phyloP scores from a whole-genome alignment of 129 eudicot species.

The Chrysanthemum makinoi region DNA sequence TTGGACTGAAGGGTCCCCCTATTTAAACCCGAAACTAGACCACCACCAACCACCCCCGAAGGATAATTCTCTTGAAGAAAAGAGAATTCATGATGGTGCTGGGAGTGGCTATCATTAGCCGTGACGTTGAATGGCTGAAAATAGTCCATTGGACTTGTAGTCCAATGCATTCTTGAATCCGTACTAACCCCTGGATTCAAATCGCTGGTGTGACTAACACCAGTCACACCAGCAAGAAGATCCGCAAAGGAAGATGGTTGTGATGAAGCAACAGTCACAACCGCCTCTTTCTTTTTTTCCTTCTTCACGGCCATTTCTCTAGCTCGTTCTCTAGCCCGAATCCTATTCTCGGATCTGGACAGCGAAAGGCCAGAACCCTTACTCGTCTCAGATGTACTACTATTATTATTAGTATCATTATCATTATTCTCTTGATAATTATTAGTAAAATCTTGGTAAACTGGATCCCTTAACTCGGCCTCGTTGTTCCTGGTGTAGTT shows the following conservation, averaged over 20 bases:
- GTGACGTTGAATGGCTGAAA: constrained; percentile 27
- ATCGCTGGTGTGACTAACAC: not conserved
- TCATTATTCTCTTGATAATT: no score
- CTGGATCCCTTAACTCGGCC: constrained; percentile 28
- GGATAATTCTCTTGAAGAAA: constrained; percentile 53
- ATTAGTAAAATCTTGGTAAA: not conserved
- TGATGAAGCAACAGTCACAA: constrained; percentile 38
- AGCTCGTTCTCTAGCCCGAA: constrained; percentile 73
- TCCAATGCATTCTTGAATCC: constrained; percentile 4
- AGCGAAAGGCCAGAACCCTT: constrained; percentile 73
- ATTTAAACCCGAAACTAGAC: constrained; percentile 43
- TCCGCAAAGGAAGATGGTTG: constrained; percentile 71
- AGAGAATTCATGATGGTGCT: constrained; percentile 51
- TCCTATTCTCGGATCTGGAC: constrained; percentile 63
- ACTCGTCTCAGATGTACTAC: constrained; percentile 78
- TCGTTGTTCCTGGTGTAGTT: not conserved
- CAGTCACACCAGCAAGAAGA: constrained; percentile 44
- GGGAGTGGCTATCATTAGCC: constrained; percentile 37
- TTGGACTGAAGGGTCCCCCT: constrained; percentile 99
- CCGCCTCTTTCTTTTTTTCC: constrained; percentile 43
- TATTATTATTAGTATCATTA: constrained; percentile 1
- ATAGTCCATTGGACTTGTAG: constrained; percentile 38
- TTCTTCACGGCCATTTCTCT: constrained; percentile 70
- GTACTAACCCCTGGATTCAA: constrained; percentile 5
- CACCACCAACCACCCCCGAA: constrained; percentile 42